Conservation (phyloP, 352 stramenopile species). For the Globisporangium perplexum region DNA sequence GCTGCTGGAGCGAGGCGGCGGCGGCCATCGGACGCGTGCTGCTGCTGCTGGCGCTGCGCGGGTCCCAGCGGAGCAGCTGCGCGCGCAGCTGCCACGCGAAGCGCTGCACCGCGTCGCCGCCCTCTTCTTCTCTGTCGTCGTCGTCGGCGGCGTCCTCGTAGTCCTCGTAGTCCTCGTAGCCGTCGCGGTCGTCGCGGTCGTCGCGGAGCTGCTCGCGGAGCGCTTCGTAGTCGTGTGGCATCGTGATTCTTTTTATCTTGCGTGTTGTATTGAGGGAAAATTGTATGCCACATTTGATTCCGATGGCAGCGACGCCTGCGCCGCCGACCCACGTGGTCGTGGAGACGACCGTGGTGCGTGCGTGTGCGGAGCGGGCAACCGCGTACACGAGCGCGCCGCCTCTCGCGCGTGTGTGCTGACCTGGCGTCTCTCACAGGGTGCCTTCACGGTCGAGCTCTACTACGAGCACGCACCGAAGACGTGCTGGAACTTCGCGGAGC, state of each 20-base stretch:
- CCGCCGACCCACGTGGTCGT: slow-evolving; percentile 79
- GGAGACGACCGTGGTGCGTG: slow-evolving; percentile 69
- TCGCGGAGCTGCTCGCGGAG: neutral
- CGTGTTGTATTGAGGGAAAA: too few relatives aligned
- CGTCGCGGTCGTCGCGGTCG: too few relatives aligned
- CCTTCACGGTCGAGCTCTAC: slow-evolving; percentile 93
- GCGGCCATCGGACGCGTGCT: slow-evolving; percentile 18
- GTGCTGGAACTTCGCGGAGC: slow-evolving; percentile 92
- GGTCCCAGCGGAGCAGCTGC: slow-evolving; percentile 36
- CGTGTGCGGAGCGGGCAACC: neutral
- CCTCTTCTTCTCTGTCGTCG: neutral
- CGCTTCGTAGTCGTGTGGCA: neutral
- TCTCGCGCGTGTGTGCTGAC: too few relatives aligned
- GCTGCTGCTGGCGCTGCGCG: slow-evolving; percentile 8
- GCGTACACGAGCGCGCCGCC: neutral
- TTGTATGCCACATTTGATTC: neutral
- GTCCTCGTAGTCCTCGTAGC: too few relatives aligned
- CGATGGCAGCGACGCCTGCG: slow-evolving; percentile 1
- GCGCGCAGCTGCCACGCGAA: slow-evolving; percentile 15
- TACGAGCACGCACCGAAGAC: slow-evolving; percentile 88
- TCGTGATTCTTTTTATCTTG: neutral
- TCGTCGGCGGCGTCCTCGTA: neutral
- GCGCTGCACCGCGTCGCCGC: slow-evolving; percentile 6
- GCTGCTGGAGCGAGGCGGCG: neutral
- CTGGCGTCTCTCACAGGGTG: slow-evolving; percentile 52